Base-by-base conservation (phyloP, 768 basidiomycete genomes). In the Pleurotus eryngii region DNA sequence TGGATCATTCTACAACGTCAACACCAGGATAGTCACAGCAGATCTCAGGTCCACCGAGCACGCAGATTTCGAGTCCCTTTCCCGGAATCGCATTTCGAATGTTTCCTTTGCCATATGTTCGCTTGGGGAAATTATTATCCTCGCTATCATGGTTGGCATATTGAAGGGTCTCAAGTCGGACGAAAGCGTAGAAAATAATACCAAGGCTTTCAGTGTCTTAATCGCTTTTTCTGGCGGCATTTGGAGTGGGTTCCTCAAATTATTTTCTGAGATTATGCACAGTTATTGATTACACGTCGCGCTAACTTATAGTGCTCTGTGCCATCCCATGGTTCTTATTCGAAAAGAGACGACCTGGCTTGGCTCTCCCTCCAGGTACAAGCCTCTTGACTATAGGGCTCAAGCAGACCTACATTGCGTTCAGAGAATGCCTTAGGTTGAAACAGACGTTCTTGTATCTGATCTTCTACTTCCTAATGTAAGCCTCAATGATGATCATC, bases 141-240 rank as follows among this genome's bases (percentile, higher is more conserved):
- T 92, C 26, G 82, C 79, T 0, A 70, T 90, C 50, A 89, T 90
- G 81, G 82, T 89, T 37, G 89, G 89, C 15, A 90, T 91, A 15
- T 71, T 90, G 17, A 82, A 87, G 65, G 87, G 77, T 0, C 65
- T 91, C 49, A 77, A 82, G 54, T 81, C 82, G 0, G 82, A 79
- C 38, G 75, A 74, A 60, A 89, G 81, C 63, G 79, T 79, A 0
- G 82, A 86, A 56, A 87, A 87, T 67, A 90, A 91, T 64, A 90
- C 87, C 2, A 85, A 79, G 60, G 85, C 85, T 2, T 86, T 91
- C 65, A 89, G 86, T 63, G 80, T 84, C 9, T 72, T 90, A n/a
- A 87, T 90, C 60, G 89, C 90, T 0, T 91, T 89, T 67, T 79
- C 87, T 15, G 89, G 89, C 1, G 89, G 81, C n/a, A 76, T 86